phyloP scores from a whole-genome alignment of 208 protist genomes.

The Angomonas deanei region DNA sequence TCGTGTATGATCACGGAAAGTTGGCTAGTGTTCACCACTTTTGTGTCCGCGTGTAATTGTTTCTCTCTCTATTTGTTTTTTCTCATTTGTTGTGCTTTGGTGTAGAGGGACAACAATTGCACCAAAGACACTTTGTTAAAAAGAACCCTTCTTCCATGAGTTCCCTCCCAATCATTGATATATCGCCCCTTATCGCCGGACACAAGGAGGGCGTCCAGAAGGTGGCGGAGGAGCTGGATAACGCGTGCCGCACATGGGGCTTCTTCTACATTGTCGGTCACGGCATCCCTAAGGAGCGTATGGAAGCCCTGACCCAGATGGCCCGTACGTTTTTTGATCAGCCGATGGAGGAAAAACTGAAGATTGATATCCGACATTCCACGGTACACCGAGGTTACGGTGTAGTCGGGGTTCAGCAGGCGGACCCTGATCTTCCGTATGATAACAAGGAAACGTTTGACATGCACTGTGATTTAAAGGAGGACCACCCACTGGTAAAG shows the following conservation, averaged over 20 bases:
- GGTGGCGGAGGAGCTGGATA: constrained; percentile 50
- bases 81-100: neutral
- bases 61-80: neutral
- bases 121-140: neutral
- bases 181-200: constrained; percentile 45
- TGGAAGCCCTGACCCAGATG: constrained; percentile 36
- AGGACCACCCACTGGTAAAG: constrained; percentile 46
- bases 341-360: constrained; percentile 56
- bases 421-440: constrained; percentile 29
- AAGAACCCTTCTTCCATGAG: constrained; percentile 1
- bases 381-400: constrained; percentile 61
- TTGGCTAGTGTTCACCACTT: neutral
- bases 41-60: neutral
- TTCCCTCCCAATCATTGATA: constrained; percentile 68
- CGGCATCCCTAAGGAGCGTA: constrained; percentile 35
- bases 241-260: constrained; percentile 65
- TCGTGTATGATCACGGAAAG: too few relatives aligned
- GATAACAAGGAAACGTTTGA: constrained; percentile 75
- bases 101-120: neutral
- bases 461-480: constrained; percentile 44
- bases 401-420: constrained; percentile 33
- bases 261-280: constrained; percentile 83
- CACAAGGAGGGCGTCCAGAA: constrained; percentile 23
- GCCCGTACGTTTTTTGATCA: constrained; percentile 47
- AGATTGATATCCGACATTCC: constrained; percentile 62